Evolutionary conservation across 2,329 filamentous ascomycete species (phyloP).

Genomic region (Colletotrichum camelliae): DNA sequence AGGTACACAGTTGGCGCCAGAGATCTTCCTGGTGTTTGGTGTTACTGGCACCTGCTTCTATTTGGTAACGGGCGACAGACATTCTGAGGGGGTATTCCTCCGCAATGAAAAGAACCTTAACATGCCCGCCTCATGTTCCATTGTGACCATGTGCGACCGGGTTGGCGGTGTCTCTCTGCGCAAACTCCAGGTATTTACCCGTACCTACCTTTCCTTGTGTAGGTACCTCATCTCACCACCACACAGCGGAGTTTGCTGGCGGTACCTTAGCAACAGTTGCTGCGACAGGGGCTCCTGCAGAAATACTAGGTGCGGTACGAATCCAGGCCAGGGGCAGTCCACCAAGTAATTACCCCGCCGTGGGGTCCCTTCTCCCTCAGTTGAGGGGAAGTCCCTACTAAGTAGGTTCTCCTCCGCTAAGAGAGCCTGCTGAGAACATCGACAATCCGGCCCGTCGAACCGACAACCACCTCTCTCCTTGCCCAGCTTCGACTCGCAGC

Average conservation of each 20-base stretch:
- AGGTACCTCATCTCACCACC: background rate
- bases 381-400: background rate
- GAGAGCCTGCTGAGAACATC: background rate
- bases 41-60: background rate
- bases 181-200: background rate
- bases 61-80: background rate
- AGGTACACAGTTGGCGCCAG: background rate
- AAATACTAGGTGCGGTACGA: background rate
- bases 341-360: slow-evolving; percentile 18
- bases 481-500: background rate
- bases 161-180: background rate
- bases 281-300: background rate
- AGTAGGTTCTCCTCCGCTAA: background rate
- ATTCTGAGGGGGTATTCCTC: background rate
- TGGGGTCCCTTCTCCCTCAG: slow-evolving; percentile 14
- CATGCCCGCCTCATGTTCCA: background rate
- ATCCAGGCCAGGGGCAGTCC: slow-evolving; percentile 4
- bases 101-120: background rate
- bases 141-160: background rate
- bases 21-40: background rate
- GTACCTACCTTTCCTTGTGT: background rate
- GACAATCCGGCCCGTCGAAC: slow-evolving; percentile 40
- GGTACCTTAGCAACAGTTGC: background rate
- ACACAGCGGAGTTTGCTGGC: background rate
- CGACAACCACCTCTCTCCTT: slow-evolving; percentile 23